phyloP scores from a whole-genome alignment of 805 yeast genomes.

The Torulaspora indica region DNA sequence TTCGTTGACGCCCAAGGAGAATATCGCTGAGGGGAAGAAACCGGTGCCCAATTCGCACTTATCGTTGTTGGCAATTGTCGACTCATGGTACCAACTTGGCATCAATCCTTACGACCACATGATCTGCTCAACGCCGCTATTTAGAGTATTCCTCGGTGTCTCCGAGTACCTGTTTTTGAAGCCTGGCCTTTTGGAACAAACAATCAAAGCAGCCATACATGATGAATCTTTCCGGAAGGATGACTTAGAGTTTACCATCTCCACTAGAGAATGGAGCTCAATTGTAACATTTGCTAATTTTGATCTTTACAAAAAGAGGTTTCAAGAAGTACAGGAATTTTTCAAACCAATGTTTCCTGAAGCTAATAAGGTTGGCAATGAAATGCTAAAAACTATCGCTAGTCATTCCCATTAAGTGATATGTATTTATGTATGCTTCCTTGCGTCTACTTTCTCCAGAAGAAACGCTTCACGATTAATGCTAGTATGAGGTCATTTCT shows the following conservation, averaged over 20 bases:
- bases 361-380: constrained; percentile 85
- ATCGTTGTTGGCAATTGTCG: constrained; percentile 84
- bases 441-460: constrained; percentile 2
- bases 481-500: constrained; percentile 1
- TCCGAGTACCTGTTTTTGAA: constrained; percentile 86
- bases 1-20: constrained; percentile 60
- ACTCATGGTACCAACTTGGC: constrained; percentile 81
- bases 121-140: constrained; percentile 91
- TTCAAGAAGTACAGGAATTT: constrained; percentile 76
- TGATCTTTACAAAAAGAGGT: constrained; percentile 62
- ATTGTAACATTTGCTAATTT: constrained; percentile 74
- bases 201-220: constrained; percentile 64
- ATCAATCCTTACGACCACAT: constrained; percentile 95
- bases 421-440: constrained; percentile 4
- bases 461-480: constrained; percentile 3
- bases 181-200: constrained; percentile 74
- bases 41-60: constrained; percentile 76
- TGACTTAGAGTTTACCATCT: constrained; percentile 86
- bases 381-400: constrained; percentile 77
- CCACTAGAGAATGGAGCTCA: constrained; percentile 83
- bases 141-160: constrained; percentile 89
- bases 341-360: constrained; percentile 84
- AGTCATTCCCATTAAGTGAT: constrained; percentile 8
- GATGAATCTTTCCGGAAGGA: constrained; percentile 74
- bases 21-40: constrained; percentile 22